Evolutionary conservation across 75 land plant genomes (phyloP), one percentile per base, ranked within the genome.

Genomic region (Adiantum capillusveneris): DNA sequence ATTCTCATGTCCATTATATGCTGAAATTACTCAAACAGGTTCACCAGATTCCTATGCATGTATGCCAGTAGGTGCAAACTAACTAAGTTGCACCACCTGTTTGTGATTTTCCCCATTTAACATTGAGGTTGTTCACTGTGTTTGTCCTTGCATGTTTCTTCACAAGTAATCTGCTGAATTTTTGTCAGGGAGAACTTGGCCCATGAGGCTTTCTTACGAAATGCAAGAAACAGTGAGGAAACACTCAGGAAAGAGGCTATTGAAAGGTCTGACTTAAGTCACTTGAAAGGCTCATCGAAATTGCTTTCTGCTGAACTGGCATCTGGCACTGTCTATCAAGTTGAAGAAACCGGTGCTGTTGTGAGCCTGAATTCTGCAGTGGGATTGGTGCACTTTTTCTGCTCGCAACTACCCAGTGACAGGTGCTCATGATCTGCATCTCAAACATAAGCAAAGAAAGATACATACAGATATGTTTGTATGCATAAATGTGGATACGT

Each of bases 361-460:
- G 99, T 95, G 30, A 95, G 90, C 70, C 63, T 95, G 63, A 95
- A 95, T 61, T 90, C 99, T 56, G 99, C 99, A 53, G 99, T 95
- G 64, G 99, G 99, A 0, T 88, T 95, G 19, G 52, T 95, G 44
- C 97, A 90, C 56, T 87, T 90, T 43, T 95, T 87, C 59, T 95
- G 99, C 65, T 90, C 99, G 25, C 99, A 95, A 65, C 70, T 95
- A 25, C 99, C 99, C 18, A 90, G 97, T 77, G 99, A 95, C 76
- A 95, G 99, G 99, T 95, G 25, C 37, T 11, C n/a, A 21, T 12
- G 3, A n/a, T n/a, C n/a, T n/a, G n/a, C n/a, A n/a, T n/a, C n/a
- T n/a, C n/a, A n/a, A n/a, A n/a, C n/a, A n/a, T n/a, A n/a, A n/a
- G n/a, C n/a, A n/a, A n/a, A n/a, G n/a, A n/a, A n/a, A n/a, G n/a